Evolutionary conservation across 805 yeast genomes (phyloP), one percentile per base, ranked within the genome.

Genomic region (Nakazawaea ishiwadae): DNA sequence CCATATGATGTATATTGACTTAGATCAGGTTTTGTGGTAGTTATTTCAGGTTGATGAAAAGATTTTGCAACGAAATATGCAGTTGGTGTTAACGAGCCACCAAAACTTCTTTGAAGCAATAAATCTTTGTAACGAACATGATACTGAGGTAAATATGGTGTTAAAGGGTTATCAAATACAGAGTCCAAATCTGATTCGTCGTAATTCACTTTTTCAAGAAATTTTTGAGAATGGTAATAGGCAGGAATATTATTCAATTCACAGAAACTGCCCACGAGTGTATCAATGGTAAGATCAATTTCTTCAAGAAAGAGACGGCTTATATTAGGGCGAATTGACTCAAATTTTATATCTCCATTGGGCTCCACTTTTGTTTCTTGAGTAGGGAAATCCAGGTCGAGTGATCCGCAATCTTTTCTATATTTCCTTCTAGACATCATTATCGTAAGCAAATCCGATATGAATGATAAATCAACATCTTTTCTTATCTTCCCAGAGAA

Each of bases 1-100:
- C 68, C 69, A 2, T 55, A 48, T 12, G 56, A 59, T 16, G 45
- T 45, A 33, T 53, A 55, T 6, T 54, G 35, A 7, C 58, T 35
- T 14, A 46, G 48, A 4, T 12, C 65, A 14, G 46, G 35, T 14
- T 48, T 48, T 19, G 47, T 40, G 27, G 49, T 44, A 6, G 51
- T 41, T 1, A 57, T 56, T 5, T 56, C 48, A n/a, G n/a, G n/a
- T n/a, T n/a, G n/a, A n/a, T n/a, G n/a, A n/a, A n/a, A n/a, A n/a
- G n/a, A n/a, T n/a, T n/a, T n/a, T n/a, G 20, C 17, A 16, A 19
- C 16, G 20, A 32, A 15, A 16, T 23, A 29, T 18, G 20, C 26
- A 14, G 31, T 12, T 28, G 27, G 39, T 6, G 12, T 27, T 29
- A 31, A 32, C 5, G 31, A n/a, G 4, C 15, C 17, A 5, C 12